These are phyloP conservation scores for Nitzschia sp. DNA, from an alignment of 108 stramenopile species.

Conservation along the genomic window DNA sequence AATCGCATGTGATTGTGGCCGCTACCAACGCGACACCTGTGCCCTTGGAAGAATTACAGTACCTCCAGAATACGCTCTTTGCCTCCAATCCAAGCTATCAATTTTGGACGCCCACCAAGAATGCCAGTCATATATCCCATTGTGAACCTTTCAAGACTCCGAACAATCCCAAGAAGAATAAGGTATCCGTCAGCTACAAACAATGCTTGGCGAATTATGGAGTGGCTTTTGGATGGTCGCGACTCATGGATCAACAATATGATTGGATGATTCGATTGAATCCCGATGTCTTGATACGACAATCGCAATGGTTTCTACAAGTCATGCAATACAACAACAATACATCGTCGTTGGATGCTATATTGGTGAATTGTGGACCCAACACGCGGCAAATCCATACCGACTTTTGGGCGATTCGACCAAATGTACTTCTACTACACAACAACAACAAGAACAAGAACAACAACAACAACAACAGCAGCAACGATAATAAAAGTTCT, in stretches of 20 bases:
- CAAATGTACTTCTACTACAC: background rate
- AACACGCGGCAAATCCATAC: constrained; percentile 23
- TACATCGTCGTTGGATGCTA: constrained; percentile 6
- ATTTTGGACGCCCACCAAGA: background rate
- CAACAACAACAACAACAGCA: background rate
- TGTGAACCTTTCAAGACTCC: background rate
- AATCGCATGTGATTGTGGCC: constrained; percentile 12
- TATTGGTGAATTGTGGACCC: constrained; percentile 21
- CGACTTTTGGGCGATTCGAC: constrained; percentile 43
- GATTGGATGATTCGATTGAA: constrained; percentile 54
- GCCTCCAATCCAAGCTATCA: constrained; percentile 12
- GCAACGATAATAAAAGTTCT: background rate
- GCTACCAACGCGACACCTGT: constrained; percentile 3
- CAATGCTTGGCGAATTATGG: constrained; percentile 29
- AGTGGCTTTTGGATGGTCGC: constrained; percentile 1
- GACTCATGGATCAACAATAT: constrained; percentile 6
- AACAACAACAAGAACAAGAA: background rate
- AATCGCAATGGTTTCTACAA: constrained; percentile 24
- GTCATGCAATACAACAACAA: constrained; percentile 13
- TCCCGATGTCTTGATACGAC: constrained; percentile 48
- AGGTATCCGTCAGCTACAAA: constrained; percentile 5
- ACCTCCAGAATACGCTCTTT: constrained; percentile 1
- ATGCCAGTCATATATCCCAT: background rate
- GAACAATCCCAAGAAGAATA: background rate
- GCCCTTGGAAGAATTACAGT: background rate